Evolutionary conservation across 148 eudicot species (phyloP), one percentile per base, ranked within the genome.

Genomic region (Vaccinium corymbosum): DNA sequence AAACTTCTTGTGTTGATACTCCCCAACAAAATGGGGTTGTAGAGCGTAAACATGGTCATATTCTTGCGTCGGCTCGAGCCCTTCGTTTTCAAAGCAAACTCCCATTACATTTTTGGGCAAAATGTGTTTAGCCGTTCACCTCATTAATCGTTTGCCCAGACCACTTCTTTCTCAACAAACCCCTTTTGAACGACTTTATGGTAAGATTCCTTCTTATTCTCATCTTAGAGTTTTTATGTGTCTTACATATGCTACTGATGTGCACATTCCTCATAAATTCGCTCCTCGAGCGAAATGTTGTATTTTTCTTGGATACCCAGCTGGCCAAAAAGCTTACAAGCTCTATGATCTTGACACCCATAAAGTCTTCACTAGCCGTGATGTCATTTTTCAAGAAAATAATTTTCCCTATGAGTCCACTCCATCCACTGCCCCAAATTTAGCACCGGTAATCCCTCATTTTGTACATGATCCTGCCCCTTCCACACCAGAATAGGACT

Each of bases 311-410:
- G 74, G 74, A 3, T 68, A 68, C 5, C 38, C 6, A 3, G 74
- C 27, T 68, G 74, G 74, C 17, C 74, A 68, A 68, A 68, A 68
- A 68, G 38, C 74, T 27, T 68, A 68, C 74, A 68, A 29, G 7
- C 74, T 70, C 38, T 29, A 27, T 70, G 74, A 70, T 17, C 74
- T 70, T 29, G 42, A 8, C 42, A 70, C 74, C 7, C 74, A 70
- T 12, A 25, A 27, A 13, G 74, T 70, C 6, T 70, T 70, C 38
- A 27, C 74, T 29, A 70, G 74, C 7, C 42, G 74, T 13, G 74
- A 70, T 12, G 42, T 70, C 27, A 4, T 70, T 70, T 27, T 25
- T 4, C 74, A 70, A 13, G 68, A 61, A 61, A 1, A 20, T n/a
- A 61, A 20, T 61, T 61, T 61, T n/a, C 68, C 68, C 20, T 19